A percentile compares a stretch with the other conserved stretches of the same genome.
These are phyloP conservation scores for Penicillium diatomitis DNA, from an alignment of 495 filamentous ascomycete genomes.

Conservation along the genomic window DNA sequence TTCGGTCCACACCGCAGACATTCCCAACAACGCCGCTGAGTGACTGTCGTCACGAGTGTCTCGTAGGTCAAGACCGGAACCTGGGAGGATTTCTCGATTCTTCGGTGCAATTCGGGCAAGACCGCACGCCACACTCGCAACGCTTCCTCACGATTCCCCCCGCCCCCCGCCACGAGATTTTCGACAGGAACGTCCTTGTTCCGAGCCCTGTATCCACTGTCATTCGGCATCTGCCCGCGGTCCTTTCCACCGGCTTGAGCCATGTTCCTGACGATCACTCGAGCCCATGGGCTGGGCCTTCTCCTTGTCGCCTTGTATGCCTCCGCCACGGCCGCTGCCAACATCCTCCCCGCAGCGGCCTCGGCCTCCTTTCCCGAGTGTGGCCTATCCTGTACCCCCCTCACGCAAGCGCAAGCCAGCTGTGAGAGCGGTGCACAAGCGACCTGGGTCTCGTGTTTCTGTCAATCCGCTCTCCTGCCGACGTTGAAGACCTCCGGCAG, in stretches of 20 bases:
- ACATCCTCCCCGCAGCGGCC: slow-evolving; percentile 4
- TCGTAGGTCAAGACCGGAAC: too few relatives aligned
- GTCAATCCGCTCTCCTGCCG: slow-evolving; percentile 36
- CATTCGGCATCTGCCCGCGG: neutral
- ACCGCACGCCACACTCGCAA: too few relatives aligned
- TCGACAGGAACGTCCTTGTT: too few relatives aligned
- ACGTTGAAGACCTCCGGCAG: slow-evolving; percentile 30
- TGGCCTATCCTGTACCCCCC: slow-evolving; percentile 35
- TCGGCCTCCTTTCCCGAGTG: slow-evolving; percentile 40
- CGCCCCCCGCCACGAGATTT: too few relatives aligned
- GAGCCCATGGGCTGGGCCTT: neutral
- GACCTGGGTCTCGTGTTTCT: slow-evolving; percentile 47
- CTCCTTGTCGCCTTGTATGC: slow-evolving; percentile 8
- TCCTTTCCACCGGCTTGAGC: neutral
- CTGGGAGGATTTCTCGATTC: too few relatives aligned
- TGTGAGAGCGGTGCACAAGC: slow-evolving; percentile 31
- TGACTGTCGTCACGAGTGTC: too few relatives aligned
- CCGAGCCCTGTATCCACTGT: too few relatives aligned
- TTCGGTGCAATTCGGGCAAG: too few relatives aligned
- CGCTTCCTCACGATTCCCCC: too few relatives aligned
- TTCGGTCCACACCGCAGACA: too few relatives aligned
- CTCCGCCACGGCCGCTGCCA: slow-evolving; percentile 12
- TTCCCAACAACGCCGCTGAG: too few relatives aligned
- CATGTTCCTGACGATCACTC: neutral
- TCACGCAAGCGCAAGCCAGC: slow-evolving; percentile 34